These are phyloP conservation scores for Zygosaccharomyces gambellarensis DNA, from an alignment of 805 yeast species.

Conservation along the genomic window DNA sequence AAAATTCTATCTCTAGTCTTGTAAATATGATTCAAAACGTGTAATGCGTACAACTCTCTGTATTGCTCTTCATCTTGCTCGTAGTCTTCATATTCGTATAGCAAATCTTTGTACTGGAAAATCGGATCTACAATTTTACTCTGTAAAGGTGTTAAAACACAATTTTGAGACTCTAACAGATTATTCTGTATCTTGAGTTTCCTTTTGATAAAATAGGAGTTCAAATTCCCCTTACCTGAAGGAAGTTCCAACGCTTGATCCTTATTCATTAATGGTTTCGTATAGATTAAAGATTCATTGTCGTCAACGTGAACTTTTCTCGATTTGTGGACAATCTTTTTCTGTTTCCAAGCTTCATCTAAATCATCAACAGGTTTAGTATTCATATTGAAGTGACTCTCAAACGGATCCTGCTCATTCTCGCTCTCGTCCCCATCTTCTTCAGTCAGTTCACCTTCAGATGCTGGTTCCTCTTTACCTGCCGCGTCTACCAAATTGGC, in stretches of 20 bases:
- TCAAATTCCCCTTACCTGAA: constrained; percentile 21
- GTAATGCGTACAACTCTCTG: constrained; percentile 61
- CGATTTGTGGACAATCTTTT: constrained; percentile 28
- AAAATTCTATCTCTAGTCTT: constrained; percentile 84
- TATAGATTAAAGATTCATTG: constrained; percentile 21
- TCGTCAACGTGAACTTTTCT: constrained; percentile 15
- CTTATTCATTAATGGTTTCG: constrained; percentile 27
- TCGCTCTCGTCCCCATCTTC: constrained; percentile 37
- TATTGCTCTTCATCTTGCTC: constrained; percentile 47
- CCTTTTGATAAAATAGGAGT: constrained; percentile 44
- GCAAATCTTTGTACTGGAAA: constrained; percentile 66
- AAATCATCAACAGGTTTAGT: constrained; percentile 37
- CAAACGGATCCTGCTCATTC: constrained; percentile 64
- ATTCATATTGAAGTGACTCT: constrained; percentile 61
- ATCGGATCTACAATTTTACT: constrained; percentile 55
- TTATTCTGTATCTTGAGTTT: constrained; percentile 35
- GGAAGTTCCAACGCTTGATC: constrained; percentile 20
- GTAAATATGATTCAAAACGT: constrained; percentile 73
- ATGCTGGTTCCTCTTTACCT: constrained; percentile 13
- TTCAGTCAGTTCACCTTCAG: constrained; percentile 33
- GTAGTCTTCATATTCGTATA: constrained; percentile 50
- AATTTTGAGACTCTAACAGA: constrained; percentile 19
- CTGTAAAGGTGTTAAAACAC: constrained; percentile 43
- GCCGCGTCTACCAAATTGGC: constrained; percentile 13
- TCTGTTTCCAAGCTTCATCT: constrained; percentile 32